phyloP scores from a whole-genome alignment of 2,329 filamentous ascomycete species.

The Sporothrix brasiliensis region DNA sequence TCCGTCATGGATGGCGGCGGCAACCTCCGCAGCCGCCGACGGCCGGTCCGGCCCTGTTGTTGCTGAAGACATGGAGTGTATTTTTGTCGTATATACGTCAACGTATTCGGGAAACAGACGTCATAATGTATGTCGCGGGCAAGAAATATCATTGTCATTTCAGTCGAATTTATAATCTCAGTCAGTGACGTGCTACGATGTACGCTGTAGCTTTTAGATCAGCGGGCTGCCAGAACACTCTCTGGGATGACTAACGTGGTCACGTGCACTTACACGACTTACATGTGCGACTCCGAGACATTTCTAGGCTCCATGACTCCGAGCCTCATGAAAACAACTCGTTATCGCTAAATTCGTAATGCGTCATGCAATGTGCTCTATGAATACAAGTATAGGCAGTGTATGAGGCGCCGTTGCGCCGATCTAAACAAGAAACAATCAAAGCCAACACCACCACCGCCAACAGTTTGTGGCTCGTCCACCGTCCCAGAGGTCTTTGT shows the following conservation, averaged over 20 bases:
- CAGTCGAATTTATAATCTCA: slow-evolving; percentile 18
- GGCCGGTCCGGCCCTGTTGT: not conserved
- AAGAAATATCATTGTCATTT: not conserved
- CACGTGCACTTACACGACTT: slow-evolving; percentile 17
- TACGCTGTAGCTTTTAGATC: not conserved
- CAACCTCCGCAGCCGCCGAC: slow-evolving; percentile 41
- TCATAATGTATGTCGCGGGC: not conserved
- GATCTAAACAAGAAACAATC: not conserved
- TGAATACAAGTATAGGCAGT: not conserved
- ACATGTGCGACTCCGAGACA: too few species aligned
- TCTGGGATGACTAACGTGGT: not conserved
- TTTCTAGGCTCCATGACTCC: not conserved
- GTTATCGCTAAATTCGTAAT: slow-evolving; percentile 10
- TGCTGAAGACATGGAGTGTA: not conserved
- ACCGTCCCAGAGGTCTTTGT: not conserved
- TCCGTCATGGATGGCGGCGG: slow-evolving; percentile 44
- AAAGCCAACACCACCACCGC: not conserved
- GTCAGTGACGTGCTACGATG: not conserved
- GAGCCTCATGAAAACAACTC: too few species aligned
- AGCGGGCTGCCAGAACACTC: slow-evolving; percentile 9
- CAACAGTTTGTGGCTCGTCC: not conserved
- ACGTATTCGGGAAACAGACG: not conserved
- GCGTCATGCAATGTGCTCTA: slow-evolving; percentile 10
- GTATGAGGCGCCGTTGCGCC: not conserved
- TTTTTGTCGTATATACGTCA: too few species aligned